Evolutionary conservation across 2,329 filamentous ascomycete species (phyloP), one percentile per base, ranked within the genome.

Genomic region (Cryphonectria japonica): DNA sequence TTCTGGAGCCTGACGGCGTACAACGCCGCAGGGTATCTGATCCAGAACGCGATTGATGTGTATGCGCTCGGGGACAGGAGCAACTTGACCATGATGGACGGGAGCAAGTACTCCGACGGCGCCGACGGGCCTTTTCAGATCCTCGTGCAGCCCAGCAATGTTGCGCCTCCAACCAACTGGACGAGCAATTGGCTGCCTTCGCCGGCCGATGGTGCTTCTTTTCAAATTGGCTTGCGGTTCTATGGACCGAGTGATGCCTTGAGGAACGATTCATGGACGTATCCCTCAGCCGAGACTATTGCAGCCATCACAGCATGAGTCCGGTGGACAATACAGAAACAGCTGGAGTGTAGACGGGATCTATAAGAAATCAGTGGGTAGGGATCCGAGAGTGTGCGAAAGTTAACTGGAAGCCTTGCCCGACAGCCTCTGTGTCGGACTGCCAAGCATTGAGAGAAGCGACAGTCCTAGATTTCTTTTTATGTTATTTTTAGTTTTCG

Each of bases 1-100:
- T 79, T 78, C 70, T 78, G 78, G 77, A 77, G 76, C 70, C 13
- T 79, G 67, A 76, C 76, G 0, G 71, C 74, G 22, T 78, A 80
- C 64, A 71, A 76, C 73, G 57, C 59, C 13, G 65, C 74, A 3
- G 69, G 74, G 34, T 75, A 73, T 26, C 73, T 80, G 3, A 73
- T 79, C 41, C 29, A 67, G 5, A 79, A 79, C 67, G n/a, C 64
- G 0, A 59, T 75, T 37, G 60, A 76, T 41, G 69, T 71, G 5
- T 79, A 77, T 65, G 71, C 74, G 2, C 64, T 79, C 7, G 76
- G 76, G 3, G 76, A 77, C 67, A 72, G 76, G 9, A 75, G 72
- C 57, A 75, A 75, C 62, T 54, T 80, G 37, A 78, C 75, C 2
- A 77, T 75, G 66, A n/a, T 66, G 5, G 74, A 77, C 69, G 78